Evolutionary conservation across 2,329 filamentous ascomycete species (phyloP), one percentile per base, ranked within the genome.

Genomic region (Pyrenochaeta sp.): DNA sequence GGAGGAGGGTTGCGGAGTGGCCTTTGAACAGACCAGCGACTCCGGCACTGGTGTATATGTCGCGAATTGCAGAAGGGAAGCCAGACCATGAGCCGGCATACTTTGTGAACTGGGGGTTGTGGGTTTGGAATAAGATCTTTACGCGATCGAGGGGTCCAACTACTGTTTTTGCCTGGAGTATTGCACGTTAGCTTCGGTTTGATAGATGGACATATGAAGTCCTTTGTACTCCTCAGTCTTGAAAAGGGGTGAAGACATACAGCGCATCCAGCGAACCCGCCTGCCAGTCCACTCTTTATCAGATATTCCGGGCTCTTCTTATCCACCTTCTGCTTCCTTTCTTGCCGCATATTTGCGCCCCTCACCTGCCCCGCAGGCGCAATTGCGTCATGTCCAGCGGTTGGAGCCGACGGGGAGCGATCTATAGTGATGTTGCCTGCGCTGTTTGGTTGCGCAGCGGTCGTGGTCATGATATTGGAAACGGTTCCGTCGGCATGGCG

Each of bases 91-190:
- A 91, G 27, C 91, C 89, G 1, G 90, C 85, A 69, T 97, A 99
- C 74, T 96, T 96, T 40, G 88, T 83, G 69, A 96, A 99, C 58
- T 94, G 87, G 3, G 94, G 94, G 64, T 94, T 96, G 65, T 88
- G 90, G 38, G 94, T 88, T 72, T 99, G 94, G 75, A 99, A 97
- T 43, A 99, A 87, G 66, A 99, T 99, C 75, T 99, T 99, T 64
- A 99, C 94, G 56, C 94, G 87, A 74, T 99, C 94, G 53, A 99
- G 88, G 17, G 94, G 94, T 17, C 91, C 94, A 24, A 99, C 95
- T 6, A 96, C 79, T 0, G 93, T 96, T 79, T 99, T 99, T 50
- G 89, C 94, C 91, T 96, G 60, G 37, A 27, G 22, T 39, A 11
- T 26, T 13, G 18, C 19, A 42, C 22, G 32, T 59, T 42, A 54